Evolutionary conservation across 768 basidiomycete genomes (phyloP).

Genomic region (Agaricus subrufescens): DNA sequence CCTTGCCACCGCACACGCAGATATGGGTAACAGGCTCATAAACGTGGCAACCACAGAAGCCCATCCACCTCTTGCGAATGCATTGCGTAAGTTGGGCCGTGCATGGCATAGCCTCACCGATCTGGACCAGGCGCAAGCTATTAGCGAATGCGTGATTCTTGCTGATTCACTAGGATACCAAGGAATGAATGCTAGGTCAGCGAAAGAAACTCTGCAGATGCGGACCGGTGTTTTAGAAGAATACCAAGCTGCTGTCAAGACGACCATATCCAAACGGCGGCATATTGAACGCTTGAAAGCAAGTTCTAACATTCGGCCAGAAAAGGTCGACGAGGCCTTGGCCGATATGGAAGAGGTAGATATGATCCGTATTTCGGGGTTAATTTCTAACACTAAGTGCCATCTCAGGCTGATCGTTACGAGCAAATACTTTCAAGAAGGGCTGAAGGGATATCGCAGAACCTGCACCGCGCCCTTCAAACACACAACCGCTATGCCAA

Average conservation of each 20-base stretch:
- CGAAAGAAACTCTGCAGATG: constrained; percentile 90
- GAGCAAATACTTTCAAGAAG: constrained; percentile 81
- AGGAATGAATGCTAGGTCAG: constrained; percentile 93
- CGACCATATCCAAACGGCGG: constrained; percentile 87
- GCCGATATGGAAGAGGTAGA: constrained; percentile 89
- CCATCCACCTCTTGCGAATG: constrained; percentile 78
- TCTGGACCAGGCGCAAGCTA: constrained; percentile 85
- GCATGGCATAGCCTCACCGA: constrained; percentile 86
- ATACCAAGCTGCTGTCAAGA: constrained; percentile 89
- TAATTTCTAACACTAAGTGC: constrained; percentile 9
- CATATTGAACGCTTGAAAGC: constrained; percentile 87
- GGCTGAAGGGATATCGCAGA: constrained; percentile 91
- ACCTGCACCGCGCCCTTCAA: constrained; percentile 82
- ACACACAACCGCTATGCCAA: constrained; percentile 84
- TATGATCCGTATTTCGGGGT: constrained; percentile 9
- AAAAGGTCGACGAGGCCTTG: constrained; percentile 85
- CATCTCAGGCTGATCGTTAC: constrained; percentile 76
- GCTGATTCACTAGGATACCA: constrained; percentile 98
- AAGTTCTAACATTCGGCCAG: constrained; percentile 79
- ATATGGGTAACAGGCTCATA: constrained; percentile 91
- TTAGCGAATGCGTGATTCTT: constrained; percentile 91
- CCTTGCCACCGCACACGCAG: constrained; percentile 71
- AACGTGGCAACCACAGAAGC: constrained; percentile 87
- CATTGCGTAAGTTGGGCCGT: constrained; percentile 81
- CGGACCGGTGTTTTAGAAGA: constrained; percentile 91